Percentiles rank a stretch among this genome's conserved stretches.
phyloP scores from a whole-genome alignment of 768 basidiomycete genomes.

The Candolleomyces aberdarensis region DNA sequence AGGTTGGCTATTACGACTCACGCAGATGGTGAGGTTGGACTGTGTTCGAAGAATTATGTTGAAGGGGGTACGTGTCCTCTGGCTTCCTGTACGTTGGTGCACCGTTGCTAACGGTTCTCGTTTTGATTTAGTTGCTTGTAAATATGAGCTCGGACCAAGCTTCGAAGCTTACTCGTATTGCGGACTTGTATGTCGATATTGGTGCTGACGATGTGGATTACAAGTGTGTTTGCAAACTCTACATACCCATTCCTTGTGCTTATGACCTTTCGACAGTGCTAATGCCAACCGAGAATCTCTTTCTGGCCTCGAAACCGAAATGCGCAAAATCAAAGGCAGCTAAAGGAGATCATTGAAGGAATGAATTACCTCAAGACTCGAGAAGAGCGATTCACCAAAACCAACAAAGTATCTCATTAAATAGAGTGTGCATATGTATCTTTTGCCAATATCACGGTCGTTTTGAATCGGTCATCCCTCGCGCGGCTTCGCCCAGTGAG shows the following conservation, averaged over 20 bases:
- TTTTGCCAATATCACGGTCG: background rate
- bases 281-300: slow-evolving; percentile 98
- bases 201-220: slow-evolving; percentile 98
- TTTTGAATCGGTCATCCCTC: too few relatives aligned
- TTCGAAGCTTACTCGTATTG: slow-evolving; percentile 53
- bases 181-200: slow-evolving; percentile 96
- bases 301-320: slow-evolving; percentile 94
- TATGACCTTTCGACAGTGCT: slow-evolving; percentile 50
- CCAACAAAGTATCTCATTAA: slow-evolving; percentile 95
- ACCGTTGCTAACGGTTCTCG: too few relatives aligned
- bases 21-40: slow-evolving; percentile 90
- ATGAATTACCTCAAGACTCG: slow-evolving; percentile 85
- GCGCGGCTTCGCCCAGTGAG: too few relatives aligned
- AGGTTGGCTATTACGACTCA: slow-evolving; percentile 93
- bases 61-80: slow-evolving; percentile 58
- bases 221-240: slow-evolving; percentile 59
- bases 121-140: slow-evolving; percentile 16
- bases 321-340: slow-evolving; percentile 93
- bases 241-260: background rate
- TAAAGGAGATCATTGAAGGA: slow-evolving; percentile 94
- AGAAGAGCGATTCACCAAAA: slow-evolving; percentile 82
- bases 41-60: slow-evolving; percentile 86
- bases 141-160: slow-evolving; percentile 48
- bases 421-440: slow-evolving; percentile 24
- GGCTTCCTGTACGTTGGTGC: background rate